phyloP scores from a whole-genome alignment of 371 early-diverging fungal species.

The Mucor circinelloides region DNA sequence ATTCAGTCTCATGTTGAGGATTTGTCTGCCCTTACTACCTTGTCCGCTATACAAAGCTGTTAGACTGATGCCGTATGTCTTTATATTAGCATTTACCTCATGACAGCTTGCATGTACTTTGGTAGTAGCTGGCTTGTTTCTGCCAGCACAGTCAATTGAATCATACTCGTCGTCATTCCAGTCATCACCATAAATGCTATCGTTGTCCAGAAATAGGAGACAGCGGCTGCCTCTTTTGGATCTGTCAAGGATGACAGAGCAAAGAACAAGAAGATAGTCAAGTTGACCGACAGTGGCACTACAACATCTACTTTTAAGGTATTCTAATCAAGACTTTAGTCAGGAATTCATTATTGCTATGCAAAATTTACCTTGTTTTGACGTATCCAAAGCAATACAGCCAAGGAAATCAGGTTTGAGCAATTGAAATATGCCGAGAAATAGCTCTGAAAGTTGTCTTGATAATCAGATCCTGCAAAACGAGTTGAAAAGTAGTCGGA shows the following conservation, averaged over 20 bases:
- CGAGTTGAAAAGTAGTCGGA: conserved; percentile 66
- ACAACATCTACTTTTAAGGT: conserved; percentile 19
- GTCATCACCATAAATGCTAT: conserved; percentile 55
- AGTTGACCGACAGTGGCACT: conserved; percentile 26
- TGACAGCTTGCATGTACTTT: conserved; percentile 72
- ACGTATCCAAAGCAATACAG: conserved; percentile 53
- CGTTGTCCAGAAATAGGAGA: conserved; percentile 58
- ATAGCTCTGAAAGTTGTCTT: conserved; percentile 71
- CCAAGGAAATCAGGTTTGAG: conserved; percentile 57
- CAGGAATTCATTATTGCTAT: not conserved
- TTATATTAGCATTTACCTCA: conserved; percentile 48
- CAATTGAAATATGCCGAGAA: conserved; percentile 68
- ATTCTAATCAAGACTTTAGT: not conserved
- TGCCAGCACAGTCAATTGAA: conserved; percentile 71
- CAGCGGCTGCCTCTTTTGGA: conserved; percentile 6
- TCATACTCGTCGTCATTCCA: conserved; percentile 63
- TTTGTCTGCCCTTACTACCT: conserved; percentile 27
- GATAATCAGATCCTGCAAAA: conserved; percentile 60
- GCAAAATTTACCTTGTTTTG: conserved; percentile 51
- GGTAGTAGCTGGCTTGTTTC: conserved; percentile 70
- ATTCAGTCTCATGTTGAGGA: not conserved
- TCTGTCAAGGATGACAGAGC: conserved; percentile 19
- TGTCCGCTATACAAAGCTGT: conserved; percentile 40
- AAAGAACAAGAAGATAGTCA: conserved; percentile 31
- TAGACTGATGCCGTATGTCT: not conserved